phyloP scores from a whole-genome alignment of 2,329 filamentous ascomycete species.

The Elsinoe batatas region DNA sequence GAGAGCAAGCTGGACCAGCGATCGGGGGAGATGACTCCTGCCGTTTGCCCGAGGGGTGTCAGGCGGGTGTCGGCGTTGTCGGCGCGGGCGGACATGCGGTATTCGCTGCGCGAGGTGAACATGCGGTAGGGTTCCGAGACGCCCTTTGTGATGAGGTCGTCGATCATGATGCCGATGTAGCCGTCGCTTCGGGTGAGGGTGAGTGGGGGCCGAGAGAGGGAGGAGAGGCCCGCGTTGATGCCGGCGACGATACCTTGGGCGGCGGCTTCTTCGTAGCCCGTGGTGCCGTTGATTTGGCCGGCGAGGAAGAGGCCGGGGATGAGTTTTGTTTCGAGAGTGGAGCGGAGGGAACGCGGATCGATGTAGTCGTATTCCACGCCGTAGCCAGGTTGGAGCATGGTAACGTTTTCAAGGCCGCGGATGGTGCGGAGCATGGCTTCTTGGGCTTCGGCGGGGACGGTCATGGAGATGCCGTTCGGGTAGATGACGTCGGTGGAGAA shows the following conservation, averaged over 20 bases:
- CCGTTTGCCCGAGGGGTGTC: constrained; percentile 64
- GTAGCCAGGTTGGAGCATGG: constrained; percentile 90
- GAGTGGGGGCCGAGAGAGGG: constrained; percentile 55
- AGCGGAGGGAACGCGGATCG: constrained; percentile 75
- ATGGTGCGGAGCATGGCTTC: constrained; percentile 77
- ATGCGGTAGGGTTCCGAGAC: constrained; percentile 96
- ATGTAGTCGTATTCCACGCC: constrained; percentile 99
- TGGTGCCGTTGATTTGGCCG: constrained; percentile 96
- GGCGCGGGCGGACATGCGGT: constrained; percentile 80
- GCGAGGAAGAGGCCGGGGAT: constrained; percentile 84
- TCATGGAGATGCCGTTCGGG: constrained; percentile 96
- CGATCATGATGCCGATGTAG: constrained; percentile 98
- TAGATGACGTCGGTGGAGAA: constrained; percentile 86
- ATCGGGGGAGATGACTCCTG: constrained; percentile 66
- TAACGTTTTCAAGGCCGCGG: constrained; percentile 74
- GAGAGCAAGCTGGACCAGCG: constrained; percentile 65
- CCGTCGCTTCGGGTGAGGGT: constrained; percentile 72
- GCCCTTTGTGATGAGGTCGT: constrained; percentile 92
- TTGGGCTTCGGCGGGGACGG: constrained; percentile 79
- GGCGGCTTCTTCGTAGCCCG: constrained; percentile 94
- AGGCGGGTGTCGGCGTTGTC: constrained; percentile 90
- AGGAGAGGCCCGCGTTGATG: constrained; percentile 81
- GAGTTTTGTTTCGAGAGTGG: constrained; percentile 88
- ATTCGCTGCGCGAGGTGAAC: constrained; percentile 95
- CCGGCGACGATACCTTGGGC: constrained; percentile 88